Base-by-base conservation (phyloP, 2,329 filamentous ascomycete genomes). In the Paraphaeosphaeria minitans region DNA sequence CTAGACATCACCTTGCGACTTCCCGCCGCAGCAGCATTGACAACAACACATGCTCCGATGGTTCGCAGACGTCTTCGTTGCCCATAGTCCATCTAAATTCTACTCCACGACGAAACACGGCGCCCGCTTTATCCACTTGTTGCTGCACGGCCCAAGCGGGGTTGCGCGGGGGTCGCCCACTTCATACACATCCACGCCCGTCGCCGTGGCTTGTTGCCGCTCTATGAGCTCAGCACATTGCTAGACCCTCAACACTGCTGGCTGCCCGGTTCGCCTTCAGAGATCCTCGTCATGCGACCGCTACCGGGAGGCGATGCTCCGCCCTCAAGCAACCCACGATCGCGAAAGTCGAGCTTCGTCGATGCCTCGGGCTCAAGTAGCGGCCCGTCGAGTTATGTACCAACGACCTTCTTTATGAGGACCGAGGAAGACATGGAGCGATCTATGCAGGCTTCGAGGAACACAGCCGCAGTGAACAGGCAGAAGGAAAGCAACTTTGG, bases 351-450 rank as follows among this genome's bases (percentile, higher is more conserved):
- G 53, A 75, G 74, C 65, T 64, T 73, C 64, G 75, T 72, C 65
- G 71, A 73, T 59, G 50, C 47, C 39, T 53, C 63, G 59, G 60
- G 65, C 51, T 12, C 19, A 33, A 55, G 58, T 41, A 35, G 21
- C 57, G 59, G 59, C 51, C 66, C 70, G 43, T 70, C 69, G 53
- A 73, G 66, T 64, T 63, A 72, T 57, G 77, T 77, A 60, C 84
- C 84, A 43, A 83, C 83, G 52, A 84, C 83, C 53, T 88, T 87
- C 79, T 87, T 88, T 72, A 77, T 89, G 61, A 79, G 82, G 60
- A 84, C 82, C 63, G 83, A 82, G 66, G 77, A 79, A 58, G 80
- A 83, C 53, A 73, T 83, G 65, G 79, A 84, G 59, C 71, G 73
- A 27, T 75, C 74, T 27, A 63, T 74, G n/a, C 58, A 66, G 12